Evolutionary conservation across 805 yeast species (phyloP).

Genomic region (Jamesozyma rosinii): DNA sequence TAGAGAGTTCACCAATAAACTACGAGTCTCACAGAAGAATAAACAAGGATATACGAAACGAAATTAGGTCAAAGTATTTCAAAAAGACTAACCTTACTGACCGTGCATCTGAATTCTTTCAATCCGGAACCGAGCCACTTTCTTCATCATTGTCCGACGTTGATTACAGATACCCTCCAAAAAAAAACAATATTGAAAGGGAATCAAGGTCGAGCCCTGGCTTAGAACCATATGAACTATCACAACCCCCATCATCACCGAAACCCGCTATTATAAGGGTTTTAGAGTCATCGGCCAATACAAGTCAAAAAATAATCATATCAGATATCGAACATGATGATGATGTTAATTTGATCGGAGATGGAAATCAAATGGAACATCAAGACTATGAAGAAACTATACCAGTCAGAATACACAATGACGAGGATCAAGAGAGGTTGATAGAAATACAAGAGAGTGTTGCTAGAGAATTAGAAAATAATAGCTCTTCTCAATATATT

Average conservation of each 20-base stretch:
- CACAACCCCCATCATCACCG: constrained; percentile 1
- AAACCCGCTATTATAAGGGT: no score
- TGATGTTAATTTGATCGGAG: constrained; percentile 18
- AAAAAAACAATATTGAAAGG: neutral
- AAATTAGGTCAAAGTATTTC: constrained; percentile 11
- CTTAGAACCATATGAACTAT: neutral
- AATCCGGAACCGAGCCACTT: neutral
- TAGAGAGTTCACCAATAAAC: constrained; percentile 14
- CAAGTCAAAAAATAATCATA: constrained; percentile 7
- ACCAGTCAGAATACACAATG: neutral
- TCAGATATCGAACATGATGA: constrained; percentile 18
- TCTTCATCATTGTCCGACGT: neutral
- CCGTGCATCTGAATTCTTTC: neutral
- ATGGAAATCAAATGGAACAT: neutral
- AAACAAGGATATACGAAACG: neutral
- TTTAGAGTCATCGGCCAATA: neutral
- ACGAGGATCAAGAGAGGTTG: neutral
- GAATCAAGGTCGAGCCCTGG: neutral
- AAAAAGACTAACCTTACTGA: constrained; percentile 6
- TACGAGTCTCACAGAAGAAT: neutral
- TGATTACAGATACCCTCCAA: neutral
- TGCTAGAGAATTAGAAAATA: neutral
- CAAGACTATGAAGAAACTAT: neutral
- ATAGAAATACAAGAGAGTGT: neutral
- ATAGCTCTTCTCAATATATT: neutral